Evolutionary conservation across 2,329 filamentous ascomycete species (phyloP).

Genomic region (Alternaria panax): DNA sequence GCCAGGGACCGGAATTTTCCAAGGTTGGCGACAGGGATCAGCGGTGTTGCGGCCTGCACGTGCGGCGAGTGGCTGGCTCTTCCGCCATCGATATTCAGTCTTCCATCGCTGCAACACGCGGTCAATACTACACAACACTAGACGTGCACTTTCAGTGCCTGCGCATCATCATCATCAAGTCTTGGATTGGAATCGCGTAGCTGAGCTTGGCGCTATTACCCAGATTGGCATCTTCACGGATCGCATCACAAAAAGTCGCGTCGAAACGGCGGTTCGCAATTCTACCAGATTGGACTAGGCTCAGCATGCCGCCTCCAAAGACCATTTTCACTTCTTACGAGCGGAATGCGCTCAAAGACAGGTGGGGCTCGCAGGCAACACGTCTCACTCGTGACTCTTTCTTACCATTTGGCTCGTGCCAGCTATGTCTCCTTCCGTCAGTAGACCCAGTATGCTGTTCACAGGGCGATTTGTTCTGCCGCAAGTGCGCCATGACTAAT

Average conservation of each 20-base stretch:
- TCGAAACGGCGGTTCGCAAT: neutral
- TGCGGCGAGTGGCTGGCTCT: constrained; percentile 19
- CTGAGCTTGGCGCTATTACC: neutral
- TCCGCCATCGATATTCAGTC: neutral
- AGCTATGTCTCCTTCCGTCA: constrained; percentile 82
- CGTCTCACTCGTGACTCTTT: constrained; percentile 90
- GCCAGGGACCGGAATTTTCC: constrained; percentile 25
- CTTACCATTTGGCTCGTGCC: constrained; percentile 87
- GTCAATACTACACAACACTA: neutral
- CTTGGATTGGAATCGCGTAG: neutral
- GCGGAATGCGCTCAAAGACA: constrained; percentile 78
- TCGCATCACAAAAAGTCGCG: constrained; percentile 6
- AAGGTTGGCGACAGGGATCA: constrained; percentile 27
- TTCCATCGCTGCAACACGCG: neutral
- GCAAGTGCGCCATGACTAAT: constrained; percentile 90
- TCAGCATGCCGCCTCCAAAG: constrained; percentile 39
- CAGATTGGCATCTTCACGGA: neutral
- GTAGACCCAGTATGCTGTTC: constrained; percentile 82
- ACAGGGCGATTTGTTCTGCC: constrained; percentile 86
- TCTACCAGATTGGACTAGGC: neutral
- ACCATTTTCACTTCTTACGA: constrained; percentile 91
- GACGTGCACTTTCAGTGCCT: neutral
- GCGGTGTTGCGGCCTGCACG: constrained; percentile 10
- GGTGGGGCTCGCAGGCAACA: constrained; percentile 84
- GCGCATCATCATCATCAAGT: neutral